Evolutionary conservation across 2,329 filamentous ascomycete genomes (phyloP).

Genomic region (Monosporascus sp.): DNA sequence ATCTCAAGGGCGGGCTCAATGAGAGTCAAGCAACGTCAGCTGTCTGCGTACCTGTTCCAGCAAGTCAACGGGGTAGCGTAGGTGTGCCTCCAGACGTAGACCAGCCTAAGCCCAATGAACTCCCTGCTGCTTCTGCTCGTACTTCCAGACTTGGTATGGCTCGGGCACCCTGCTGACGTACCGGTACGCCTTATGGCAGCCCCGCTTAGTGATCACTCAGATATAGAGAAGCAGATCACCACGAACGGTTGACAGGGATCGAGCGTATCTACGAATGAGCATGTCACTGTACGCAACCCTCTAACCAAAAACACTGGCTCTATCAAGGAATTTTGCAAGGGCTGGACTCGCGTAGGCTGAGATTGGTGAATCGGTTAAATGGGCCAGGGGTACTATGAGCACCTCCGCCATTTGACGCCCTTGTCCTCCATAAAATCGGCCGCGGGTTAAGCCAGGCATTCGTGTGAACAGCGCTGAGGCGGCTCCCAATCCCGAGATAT

Average conservation of each 20-base stretch:
- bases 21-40: too few species aligned
- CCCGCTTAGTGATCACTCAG: background rate
- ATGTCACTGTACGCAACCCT: background rate
- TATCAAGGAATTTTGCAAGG: background rate
- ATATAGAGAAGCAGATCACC: background rate
- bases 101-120: background rate
- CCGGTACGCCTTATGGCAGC: background rate
- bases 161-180: background rate
- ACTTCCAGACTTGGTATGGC: background rate
- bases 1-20: too few species aligned
- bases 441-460: too few species aligned
- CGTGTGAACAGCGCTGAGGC: background rate
- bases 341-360: background rate
- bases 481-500: conserved; percentile 17
- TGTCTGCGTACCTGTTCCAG: too few species aligned
- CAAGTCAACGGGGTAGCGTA: background rate
- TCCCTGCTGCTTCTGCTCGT: background rate
- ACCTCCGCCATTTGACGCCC: background rate
- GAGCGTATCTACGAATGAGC: background rate
- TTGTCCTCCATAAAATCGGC: background rate
- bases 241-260: background rate
- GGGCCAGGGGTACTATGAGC: background rate
- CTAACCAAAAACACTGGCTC: background rate
- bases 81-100: background rate
- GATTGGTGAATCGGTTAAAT: background rate